A percentile compares a stretch with the other conserved stretches of the same genome.
Evolutionary conservation across 768 basidiomycete species (phyloP).

Genomic region (Naganishia vaughanmartiniae): DNA sequence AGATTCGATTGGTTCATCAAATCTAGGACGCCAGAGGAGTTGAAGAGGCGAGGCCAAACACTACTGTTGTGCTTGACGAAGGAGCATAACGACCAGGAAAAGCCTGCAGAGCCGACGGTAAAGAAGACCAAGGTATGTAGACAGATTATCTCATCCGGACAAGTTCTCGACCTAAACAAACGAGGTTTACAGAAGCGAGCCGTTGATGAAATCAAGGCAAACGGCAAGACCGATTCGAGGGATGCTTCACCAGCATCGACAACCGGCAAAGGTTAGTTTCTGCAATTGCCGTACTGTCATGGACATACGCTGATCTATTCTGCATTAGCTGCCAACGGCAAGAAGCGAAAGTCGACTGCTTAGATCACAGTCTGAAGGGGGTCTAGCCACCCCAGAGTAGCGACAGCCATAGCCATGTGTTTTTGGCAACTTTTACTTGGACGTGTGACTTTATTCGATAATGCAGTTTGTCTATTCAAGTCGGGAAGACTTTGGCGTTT

Average conservation of each 20-base stretch:
- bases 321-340: background rate
- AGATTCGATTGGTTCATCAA: slow-evolving; percentile 97
- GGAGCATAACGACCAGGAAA: slow-evolving; percentile 60
- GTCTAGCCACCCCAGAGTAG: background rate
- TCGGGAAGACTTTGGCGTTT: slow-evolving; percentile 4
- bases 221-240: slow-evolving; percentile 21
- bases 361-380: background rate
- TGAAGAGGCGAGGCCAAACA: slow-evolving; percentile 83
- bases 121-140: slow-evolving; percentile 50
- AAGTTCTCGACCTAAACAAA: background rate
- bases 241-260: slow-evolving; percentile 23
- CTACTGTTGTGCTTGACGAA: slow-evolving; percentile 86
- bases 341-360: slow-evolving; percentile 19
- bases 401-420: background rate
- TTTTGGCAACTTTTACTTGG: slow-evolving; percentile 2
- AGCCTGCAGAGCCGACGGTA: slow-evolving; percentile 65
- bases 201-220: slow-evolving; percentile 34
- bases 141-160: no score
- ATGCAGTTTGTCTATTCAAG: slow-evolving; percentile 1
- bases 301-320: background rate
- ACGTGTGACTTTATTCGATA: slow-evolving; percentile 9
- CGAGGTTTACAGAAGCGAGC: slow-evolving; percentile 31
- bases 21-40: slow-evolving; percentile 82
- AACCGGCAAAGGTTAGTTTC: slow-evolving; percentile 8
- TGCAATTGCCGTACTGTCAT: background rate